These are phyloP conservation scores for Saccharum hybrid DNA, from an alignment of 202 grass and related monocot species.

Conservation along the genomic window DNA sequence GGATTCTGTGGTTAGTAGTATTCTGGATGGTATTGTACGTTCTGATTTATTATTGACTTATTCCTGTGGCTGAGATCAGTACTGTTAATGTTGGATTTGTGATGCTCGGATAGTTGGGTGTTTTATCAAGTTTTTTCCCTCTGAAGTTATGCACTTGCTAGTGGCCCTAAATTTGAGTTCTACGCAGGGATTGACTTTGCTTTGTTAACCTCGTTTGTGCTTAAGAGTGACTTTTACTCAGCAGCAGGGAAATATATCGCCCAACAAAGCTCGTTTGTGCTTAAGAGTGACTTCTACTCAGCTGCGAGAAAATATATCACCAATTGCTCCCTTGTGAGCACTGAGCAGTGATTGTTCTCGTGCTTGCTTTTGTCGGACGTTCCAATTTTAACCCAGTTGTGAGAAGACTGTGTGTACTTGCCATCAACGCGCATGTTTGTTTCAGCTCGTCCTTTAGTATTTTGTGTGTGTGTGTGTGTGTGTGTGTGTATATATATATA, in stretches of 20 bases:
- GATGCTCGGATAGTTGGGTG: neutral
- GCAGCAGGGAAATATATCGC: neutral
- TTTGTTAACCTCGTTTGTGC: neutral
- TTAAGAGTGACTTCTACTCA: neutral
- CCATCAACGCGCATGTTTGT: neutral
- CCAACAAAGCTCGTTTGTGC: neutral
- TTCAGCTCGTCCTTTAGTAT: neutral
- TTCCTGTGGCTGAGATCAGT: slow-evolving; percentile 21
- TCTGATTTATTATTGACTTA: slow-evolving; percentile 22
- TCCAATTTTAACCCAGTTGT: neutral
- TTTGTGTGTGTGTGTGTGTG: too few relatives aligned
- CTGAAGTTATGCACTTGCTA: neutral
- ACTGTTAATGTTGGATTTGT: neutral
- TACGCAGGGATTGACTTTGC: neutral
- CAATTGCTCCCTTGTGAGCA: neutral
- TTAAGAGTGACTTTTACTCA: neutral
- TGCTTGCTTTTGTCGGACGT: slow-evolving; percentile 13
- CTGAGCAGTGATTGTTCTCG: neutral
- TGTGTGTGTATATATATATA: too few relatives aligned
- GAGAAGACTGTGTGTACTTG: neutral
- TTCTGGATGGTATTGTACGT: slow-evolving; percentile 10
- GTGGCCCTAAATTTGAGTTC: neutral
- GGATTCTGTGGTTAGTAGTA: neutral
- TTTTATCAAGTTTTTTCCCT: neutral
- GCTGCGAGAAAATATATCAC: neutral